Conservation (phyloP, 192 early-diverging fungal species). For the Entomortierella chlamydospora region DNA sequence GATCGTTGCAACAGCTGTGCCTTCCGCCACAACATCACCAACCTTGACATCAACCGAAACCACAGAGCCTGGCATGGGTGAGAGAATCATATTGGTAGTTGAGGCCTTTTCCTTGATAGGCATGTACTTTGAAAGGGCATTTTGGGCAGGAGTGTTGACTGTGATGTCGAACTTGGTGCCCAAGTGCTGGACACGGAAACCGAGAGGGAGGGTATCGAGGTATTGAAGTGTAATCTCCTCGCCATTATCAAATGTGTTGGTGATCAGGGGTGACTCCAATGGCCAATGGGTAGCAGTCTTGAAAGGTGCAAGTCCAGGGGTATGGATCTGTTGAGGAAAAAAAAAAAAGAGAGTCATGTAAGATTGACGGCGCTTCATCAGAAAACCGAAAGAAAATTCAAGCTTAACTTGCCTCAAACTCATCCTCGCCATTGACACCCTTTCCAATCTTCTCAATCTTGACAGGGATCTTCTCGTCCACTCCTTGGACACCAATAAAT, state of each 20-base stretch:
- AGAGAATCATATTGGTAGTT: slow-evolving; percentile 75
- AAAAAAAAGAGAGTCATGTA: neutral
- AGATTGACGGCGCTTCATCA: neutral
- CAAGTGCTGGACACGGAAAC: slow-evolving; percentile 83
- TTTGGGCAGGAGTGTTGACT: slow-evolving; percentile 71
- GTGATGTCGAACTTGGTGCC: slow-evolving; percentile 88
- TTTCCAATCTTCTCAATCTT: slow-evolving; percentile 52
- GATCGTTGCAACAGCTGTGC: slow-evolving; percentile 85
- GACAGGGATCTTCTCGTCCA: slow-evolving; percentile 60
- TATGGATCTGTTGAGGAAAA: slow-evolving; percentile 32
- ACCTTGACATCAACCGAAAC: slow-evolving; percentile 83
- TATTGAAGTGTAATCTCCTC: slow-evolving; percentile 74
- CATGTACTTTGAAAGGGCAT: slow-evolving; percentile 76
- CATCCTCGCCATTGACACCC: slow-evolving; percentile 53
- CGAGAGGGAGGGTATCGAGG: slow-evolving; percentile 76
- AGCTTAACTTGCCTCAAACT: slow-evolving; percentile 55
- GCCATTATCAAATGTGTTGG: slow-evolving; percentile 57
- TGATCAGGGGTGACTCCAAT: slow-evolving; percentile 78
- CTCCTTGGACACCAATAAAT: slow-evolving; percentile 60
- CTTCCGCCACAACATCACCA: slow-evolving; percentile 84
- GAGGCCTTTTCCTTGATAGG: slow-evolving; percentile 80
- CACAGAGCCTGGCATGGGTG: slow-evolving; percentile 95
- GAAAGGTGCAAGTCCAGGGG: slow-evolving; percentile 36
- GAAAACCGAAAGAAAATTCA: neutral
- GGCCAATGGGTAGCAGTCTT: slow-evolving; percentile 73